Evolutionary conservation across 768 basidiomycete genomes (phyloP).

Genomic region (Ephemerocybe angulata): DNA sequence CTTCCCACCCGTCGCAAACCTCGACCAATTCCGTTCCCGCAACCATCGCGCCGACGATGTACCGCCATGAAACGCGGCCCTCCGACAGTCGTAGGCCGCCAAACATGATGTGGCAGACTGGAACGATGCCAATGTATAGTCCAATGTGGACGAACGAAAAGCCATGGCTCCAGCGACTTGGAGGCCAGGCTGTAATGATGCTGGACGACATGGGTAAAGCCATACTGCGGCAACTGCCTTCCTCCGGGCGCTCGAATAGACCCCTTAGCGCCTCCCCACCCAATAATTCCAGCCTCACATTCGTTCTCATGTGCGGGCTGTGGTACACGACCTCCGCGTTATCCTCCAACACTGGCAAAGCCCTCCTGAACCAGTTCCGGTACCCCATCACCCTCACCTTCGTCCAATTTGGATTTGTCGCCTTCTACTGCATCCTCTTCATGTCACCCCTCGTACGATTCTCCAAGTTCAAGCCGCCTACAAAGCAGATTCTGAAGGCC

Average conservation of each 20-base stretch:
- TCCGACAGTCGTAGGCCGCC: not conserved
- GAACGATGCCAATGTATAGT: conserved; percentile 9
- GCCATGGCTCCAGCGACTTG: conserved; percentile 8
- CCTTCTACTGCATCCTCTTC: conserved; percentile 78
- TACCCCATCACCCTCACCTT: conserved; percentile 97
- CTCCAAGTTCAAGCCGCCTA: conserved; percentile 67
- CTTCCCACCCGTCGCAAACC: not conserved
- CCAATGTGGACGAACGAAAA: conserved; percentile 11
- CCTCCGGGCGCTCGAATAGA: conserved; percentile 2
- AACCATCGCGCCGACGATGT: not conserved
- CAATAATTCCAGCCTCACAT: conserved; percentile 37
- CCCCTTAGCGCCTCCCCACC: conserved; percentile 5
- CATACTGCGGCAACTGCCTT: not conserved
- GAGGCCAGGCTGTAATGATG: conserved; percentile 2
- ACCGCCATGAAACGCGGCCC: not conserved
- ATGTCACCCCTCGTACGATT: conserved; percentile 74
- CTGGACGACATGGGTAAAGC: conserved; percentile 9
- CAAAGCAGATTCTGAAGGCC: conserved; percentile 63
- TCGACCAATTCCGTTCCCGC: not conserved
- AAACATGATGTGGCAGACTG: conserved; percentile 8
- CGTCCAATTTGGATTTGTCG: conserved; percentile 95
- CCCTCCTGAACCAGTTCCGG: conserved; percentile 87
- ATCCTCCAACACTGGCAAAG: conserved; percentile 95
- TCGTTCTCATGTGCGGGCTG: conserved; percentile 77
- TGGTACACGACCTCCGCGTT: conserved; percentile 95